A percentile compares a stretch with the other conserved stretches of the same genome.
phyloP scores from a whole-genome alignment of 2,329 filamentous ascomycete species.

The Arthrobotrys pseudoclavata region DNA sequence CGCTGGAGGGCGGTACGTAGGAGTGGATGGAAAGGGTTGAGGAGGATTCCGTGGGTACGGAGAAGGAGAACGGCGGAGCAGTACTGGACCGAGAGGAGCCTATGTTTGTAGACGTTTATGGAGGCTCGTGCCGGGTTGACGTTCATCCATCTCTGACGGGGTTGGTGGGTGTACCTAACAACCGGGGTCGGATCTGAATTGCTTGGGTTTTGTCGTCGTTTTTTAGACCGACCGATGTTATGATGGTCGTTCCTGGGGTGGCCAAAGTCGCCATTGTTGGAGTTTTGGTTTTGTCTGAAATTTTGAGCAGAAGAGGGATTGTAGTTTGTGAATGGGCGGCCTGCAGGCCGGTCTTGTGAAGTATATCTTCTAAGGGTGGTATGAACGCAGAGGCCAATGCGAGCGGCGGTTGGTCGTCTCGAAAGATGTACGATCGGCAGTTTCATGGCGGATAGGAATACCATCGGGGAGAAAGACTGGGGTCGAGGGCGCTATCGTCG shows the following conservation, averaged over 20 bases:
- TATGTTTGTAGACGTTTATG: slow-evolving; percentile 34
- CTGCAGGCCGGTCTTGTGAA: slow-evolving; percentile 2
- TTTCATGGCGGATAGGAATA: slow-evolving; percentile 34
- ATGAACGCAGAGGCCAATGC: background rate
- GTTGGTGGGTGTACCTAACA: slow-evolving; percentile 6
- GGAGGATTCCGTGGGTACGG: slow-evolving; percentile 35
- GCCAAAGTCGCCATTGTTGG: background rate
- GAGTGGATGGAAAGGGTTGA: slow-evolving; percentile 57
- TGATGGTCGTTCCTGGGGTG: background rate
- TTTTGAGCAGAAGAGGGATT: background rate
- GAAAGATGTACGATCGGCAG: slow-evolving; percentile 17
- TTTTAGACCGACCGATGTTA: background rate
- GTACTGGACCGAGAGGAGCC: slow-evolving; percentile 42
- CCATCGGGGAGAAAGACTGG: background rate
- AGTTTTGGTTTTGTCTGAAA: background rate
- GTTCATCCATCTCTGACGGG: slow-evolving; percentile 31
- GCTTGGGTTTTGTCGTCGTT: background rate
- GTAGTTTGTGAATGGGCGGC: background rate
- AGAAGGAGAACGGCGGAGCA: slow-evolving; percentile 54
- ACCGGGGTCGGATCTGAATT: background rate
- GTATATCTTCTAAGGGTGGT: background rate
- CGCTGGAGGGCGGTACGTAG: slow-evolving; percentile 40
- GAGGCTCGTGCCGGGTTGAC: slow-evolving; percentile 20
- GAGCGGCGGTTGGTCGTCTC: slow-evolving; percentile 11
- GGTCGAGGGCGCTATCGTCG: slow-evolving; percentile 3